Base-by-base conservation (phyloP, 2,329 filamentous ascomycete species). In the Ilyonectria robusta region DNA sequence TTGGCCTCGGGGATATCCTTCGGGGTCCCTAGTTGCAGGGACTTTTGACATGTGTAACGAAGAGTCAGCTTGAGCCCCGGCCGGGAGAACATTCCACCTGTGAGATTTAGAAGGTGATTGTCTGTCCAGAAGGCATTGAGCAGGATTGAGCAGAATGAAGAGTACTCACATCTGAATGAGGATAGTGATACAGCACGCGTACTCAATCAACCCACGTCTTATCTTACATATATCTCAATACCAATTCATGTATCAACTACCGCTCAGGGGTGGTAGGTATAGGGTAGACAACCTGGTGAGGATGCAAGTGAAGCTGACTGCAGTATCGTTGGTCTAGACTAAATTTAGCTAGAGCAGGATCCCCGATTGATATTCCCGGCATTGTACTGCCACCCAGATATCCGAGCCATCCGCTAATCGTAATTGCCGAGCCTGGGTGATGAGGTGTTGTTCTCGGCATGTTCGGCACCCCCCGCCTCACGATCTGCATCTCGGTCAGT, bases 21-120 rank as follows among this genome's bases (percentile, higher is more conserved):
- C 58, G 58, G 58, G 58, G 47, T 29, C 5, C 23, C 13, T 13
- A n/a, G n/a, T 31, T 60, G 46, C 47, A 42, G 47, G 47, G 23
- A 21, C 21, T 42, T 44, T 46, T 31, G 54, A n/a, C 23, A 26
- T 44, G 26, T 59, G 58, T 48, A 53, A 11, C 47, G 47, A 26
- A 15, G 8, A 37, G 46, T 59, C 57, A 59, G 57, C 57, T 10
- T 19, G 47, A 47, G 23, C 33, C 33, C 33, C 21, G 23, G 23
- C 47, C 23, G 31, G 47, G 37, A 31, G n/a, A 26, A 33, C 5
- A 59, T 40, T 51, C 15, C 17, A 17, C 40, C 40, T 4, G 11
- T 33, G 3, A 33, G 31, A 33, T 9, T 33, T 4, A 11, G 31
- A 11, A 9, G 11, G 7, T 2, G 2, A 33, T 33, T 11, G 8